A percentile compares a stretch with the other conserved stretches of the same genome.
phyloP scores from a whole-genome alignment of 371 early-diverging fungal genomes.

The Fennellomyces sp. region DNA sequence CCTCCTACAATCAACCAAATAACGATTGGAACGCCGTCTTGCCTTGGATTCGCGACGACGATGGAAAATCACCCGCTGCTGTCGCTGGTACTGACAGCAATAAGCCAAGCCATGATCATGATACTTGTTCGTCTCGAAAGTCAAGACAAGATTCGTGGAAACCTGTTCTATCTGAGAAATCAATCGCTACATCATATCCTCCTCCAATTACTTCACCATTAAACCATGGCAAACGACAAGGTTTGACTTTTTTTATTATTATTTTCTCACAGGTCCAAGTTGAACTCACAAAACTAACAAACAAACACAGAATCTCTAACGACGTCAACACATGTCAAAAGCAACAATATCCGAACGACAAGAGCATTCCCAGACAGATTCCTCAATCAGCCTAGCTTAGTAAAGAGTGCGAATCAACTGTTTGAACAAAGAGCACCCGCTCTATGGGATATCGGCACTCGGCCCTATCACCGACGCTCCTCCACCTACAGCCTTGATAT shows the following conservation, averaged over 20 bases:
- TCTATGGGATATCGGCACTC: neutral
- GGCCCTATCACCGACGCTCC: neutral
- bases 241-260: neutral
- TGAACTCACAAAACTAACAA: neutral
- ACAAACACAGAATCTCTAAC: neutral
- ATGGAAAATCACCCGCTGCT: neutral
- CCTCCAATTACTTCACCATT: neutral
- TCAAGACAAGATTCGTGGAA: neutral
- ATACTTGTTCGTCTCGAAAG: neutral
- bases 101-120: neutral
- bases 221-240: neutral
- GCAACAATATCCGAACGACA: neutral
- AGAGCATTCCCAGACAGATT: neutral
- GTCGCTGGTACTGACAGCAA: neutral
- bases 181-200: neutral
- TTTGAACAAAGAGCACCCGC: neutral
- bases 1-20: conserved; percentile 12
- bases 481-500: conserved; percentile 4
- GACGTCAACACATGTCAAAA: conserved; percentile 1
- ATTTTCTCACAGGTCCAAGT: neutral
- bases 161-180: neutral
- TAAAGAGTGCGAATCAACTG: neutral
- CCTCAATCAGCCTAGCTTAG: neutral
- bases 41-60: conserved; percentile 12
- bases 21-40: conserved; percentile 3